phyloP scores from a whole-genome alignment of 495 filamentous ascomycete species.

The Hyaloscypha bicolor region DNA sequence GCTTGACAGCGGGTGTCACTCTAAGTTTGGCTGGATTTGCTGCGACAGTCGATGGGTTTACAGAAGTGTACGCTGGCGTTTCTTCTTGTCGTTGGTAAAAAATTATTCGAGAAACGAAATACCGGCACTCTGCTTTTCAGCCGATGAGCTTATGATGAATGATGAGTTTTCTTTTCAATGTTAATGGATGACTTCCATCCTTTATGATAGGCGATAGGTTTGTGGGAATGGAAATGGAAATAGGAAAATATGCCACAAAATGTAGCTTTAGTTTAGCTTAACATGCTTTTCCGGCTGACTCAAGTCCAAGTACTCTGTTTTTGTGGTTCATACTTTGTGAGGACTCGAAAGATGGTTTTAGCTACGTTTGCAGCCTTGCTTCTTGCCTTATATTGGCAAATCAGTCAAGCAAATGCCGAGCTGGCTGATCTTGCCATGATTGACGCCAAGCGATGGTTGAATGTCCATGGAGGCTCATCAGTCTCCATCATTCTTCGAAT shows the following conservation, averaged over 20 bases:
- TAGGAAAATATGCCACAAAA: neutral
- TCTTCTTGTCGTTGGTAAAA: neutral
- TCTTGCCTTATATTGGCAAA: too few relatives aligned
- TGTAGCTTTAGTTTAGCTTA: neutral
- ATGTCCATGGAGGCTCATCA: too few relatives aligned
- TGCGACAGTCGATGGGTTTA: neutral
- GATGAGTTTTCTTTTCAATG: constrained; percentile 3
- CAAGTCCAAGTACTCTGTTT: neutral
- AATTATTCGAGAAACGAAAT: constrained; percentile 1
- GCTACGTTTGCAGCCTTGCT: too few relatives aligned
- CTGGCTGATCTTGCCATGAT: too few relatives aligned
- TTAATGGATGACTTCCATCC: neutral
- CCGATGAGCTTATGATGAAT: constrained; percentile 7
- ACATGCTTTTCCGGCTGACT: neutral
- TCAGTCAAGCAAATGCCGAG: too few relatives aligned
- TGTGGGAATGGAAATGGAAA: neutral
- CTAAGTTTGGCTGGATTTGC: neutral
- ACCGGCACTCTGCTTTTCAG: constrained; percentile 1
- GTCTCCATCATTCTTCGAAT: too few relatives aligned
- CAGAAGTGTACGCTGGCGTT: neutral
- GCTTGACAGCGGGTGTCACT: neutral
- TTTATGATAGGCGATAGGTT: neutral
- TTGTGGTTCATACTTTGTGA: too few relatives aligned
- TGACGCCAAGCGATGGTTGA: too few relatives aligned
- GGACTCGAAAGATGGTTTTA: too few relatives aligned